Percentiles rank a stretch among this genome's conserved stretches.
Evolutionary conservation across 208 protist genomes (phyloP).

Genomic region (Acanthamoeba royreba): DNA sequence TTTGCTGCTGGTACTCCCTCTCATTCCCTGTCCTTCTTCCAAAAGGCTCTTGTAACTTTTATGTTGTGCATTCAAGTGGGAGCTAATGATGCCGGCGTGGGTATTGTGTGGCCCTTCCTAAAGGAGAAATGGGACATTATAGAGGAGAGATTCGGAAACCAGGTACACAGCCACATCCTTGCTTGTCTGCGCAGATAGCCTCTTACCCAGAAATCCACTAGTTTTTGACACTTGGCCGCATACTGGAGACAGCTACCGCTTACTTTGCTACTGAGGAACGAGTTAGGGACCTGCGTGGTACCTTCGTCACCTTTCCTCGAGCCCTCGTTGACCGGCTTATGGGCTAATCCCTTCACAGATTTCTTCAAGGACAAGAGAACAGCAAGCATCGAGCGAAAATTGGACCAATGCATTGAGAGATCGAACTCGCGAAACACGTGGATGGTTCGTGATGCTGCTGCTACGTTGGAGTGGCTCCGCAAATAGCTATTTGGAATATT

Average conservation of each 20-base stretch:
- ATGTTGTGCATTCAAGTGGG: neutral
- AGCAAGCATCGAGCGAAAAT: neutral
- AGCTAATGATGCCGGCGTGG: neutral
- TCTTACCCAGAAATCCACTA: neutral
- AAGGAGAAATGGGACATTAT: neutral
- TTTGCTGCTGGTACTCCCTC: neutral
- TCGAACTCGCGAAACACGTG: neutral
- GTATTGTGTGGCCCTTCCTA: slow-evolving; percentile 11
- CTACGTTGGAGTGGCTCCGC: neutral
- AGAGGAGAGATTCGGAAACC: neutral
- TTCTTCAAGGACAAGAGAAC: slow-evolving; percentile 17
- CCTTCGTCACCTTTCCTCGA: neutral
- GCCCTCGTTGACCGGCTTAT: neutral
- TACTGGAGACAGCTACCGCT: neutral
- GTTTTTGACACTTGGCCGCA: slow-evolving; percentile 19
- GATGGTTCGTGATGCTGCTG: neutral
- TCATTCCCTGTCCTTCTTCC: neutral
- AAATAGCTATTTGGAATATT: too few relatives aligned
- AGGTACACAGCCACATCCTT: neutral
- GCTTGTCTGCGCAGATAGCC: neutral
- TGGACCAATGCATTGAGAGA: slow-evolving; percentile 1
- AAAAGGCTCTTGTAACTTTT: neutral
- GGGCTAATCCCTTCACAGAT: neutral
- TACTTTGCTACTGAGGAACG: slow-evolving; percentile 34
- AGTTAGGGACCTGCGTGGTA: neutral